phyloP scores from a whole-genome alignment of 257 asterid genomes.

The Oldenlandia corymbosa region DNA sequence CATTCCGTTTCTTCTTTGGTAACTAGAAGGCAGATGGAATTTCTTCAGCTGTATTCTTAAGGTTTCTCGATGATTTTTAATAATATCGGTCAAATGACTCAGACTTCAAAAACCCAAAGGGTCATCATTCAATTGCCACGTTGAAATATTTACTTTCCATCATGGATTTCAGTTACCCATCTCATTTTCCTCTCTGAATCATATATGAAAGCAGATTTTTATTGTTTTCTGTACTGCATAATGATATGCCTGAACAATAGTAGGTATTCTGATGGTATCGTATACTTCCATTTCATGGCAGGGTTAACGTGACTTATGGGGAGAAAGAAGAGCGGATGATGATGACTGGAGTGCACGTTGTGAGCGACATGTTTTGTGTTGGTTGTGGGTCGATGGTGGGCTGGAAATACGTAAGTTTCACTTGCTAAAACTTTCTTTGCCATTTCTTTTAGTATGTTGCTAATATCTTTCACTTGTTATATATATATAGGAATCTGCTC shows the following conservation, averaged over 20 bases:
- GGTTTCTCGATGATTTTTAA: not conserved
- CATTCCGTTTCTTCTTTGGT: not conserved
- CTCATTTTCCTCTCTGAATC: not conserved
- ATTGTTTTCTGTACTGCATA: too few species aligned
- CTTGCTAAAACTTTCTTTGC: not conserved
- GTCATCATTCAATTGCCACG: not conserved
- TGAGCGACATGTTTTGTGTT: slow-evolving; percentile 73
- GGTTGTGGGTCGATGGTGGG: slow-evolving; percentile 84
- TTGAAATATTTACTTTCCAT: not conserved
- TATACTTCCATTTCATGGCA: slow-evolving; percentile 22
- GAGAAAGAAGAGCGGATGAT: slow-evolving; percentile 67
- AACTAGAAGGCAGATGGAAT: not conserved
- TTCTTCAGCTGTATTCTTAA: not conserved
- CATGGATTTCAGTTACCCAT: not conserved
- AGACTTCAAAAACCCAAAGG: not conserved
- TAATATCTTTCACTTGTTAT: slow-evolving; percentile 3
- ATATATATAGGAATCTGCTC: slow-evolving; percentile 52
- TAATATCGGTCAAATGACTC: not conserved
- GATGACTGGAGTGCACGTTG: slow-evolving; percentile 82
- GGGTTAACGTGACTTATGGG: slow-evolving; percentile 70
- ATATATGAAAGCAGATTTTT: too few species aligned
- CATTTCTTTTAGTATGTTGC: not conserved
- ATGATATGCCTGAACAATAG: too few species aligned
- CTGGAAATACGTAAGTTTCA: slow-evolving; percentile 77
- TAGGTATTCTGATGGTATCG: slow-evolving; percentile 18